Conservation (phyloP, 495 filamentous ascomycete species). For the Patellaria atrata region DNA sequence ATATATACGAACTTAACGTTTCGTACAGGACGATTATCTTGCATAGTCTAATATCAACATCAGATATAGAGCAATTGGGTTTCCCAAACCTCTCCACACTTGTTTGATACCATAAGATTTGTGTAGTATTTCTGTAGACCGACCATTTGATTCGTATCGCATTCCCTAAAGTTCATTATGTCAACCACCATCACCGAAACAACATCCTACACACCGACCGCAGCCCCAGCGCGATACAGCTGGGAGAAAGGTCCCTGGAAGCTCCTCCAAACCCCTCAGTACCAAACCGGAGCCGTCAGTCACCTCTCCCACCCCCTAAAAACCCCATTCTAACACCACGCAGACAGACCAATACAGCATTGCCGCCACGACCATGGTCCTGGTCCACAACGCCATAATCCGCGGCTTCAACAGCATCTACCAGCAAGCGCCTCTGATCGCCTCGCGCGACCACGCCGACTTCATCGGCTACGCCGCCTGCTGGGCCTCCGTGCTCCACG, state of each 20-base stretch:
- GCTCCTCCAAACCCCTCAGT: slow-evolving; percentile 7
- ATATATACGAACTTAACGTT: too few relatives aligned
- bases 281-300: slow-evolving; percentile 5
- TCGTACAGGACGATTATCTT: too few relatives aligned
- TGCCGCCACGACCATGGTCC: slow-evolving; percentile 30
- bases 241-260: slow-evolving; percentile 10
- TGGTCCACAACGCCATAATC: slow-evolving; percentile 35
- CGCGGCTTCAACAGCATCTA: slow-evolving; percentile 37
- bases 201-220: too few relatives aligned
- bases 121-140: too few relatives aligned
- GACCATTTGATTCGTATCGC: too few relatives aligned
- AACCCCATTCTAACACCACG: slow-evolving; percentile 1
- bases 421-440: slow-evolving; percentile 32
- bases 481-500: slow-evolving; percentile 23
- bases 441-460: slow-evolving; percentile 17
- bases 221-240: too few relatives aligned
- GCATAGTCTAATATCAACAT: too few relatives aligned
- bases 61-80: too few relatives aligned
- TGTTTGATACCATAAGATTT: too few relatives aligned
- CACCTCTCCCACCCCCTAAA: background rate
- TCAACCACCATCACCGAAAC: too few relatives aligned
- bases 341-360: slow-evolving; percentile 10
- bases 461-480: slow-evolving; percentile 33
- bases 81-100: too few relatives aligned
- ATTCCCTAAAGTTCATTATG: too few relatives aligned